phyloP scores from a whole-genome alignment of 2,329 filamentous ascomycete species.

The Aotearoamyces nothofagi region DNA sequence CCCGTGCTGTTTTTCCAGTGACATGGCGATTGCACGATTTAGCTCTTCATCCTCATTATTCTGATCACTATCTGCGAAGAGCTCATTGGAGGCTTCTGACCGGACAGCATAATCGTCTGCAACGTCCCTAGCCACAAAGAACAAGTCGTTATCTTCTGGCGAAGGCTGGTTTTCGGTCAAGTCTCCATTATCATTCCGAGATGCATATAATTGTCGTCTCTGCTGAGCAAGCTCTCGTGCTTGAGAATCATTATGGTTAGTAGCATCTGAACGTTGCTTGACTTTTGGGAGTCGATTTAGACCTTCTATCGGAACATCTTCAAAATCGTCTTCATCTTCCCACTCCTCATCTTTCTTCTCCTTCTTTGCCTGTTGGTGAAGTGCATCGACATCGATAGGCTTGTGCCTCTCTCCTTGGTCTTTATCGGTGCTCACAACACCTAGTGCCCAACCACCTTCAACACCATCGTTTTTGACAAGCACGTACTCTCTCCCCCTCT shows the following conservation, averaged over 20 bases:
- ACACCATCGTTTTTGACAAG: slow-evolving; percentile 90
- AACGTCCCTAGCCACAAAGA: slow-evolving; percentile 14
- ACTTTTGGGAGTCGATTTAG: slow-evolving; percentile 19
- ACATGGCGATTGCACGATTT: slow-evolving; percentile 70
- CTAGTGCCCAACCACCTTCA: slow-evolving; percentile 90
- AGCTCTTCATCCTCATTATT: slow-evolving; percentile 73
- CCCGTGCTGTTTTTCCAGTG: slow-evolving; percentile 50
- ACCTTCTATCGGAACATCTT: slow-evolving; percentile 21
- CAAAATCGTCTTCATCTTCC: slow-evolving; percentile 48
- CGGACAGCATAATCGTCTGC: slow-evolving; percentile 3
- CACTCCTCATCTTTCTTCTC: slow-evolving; percentile 44
- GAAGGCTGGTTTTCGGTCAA: slow-evolving; percentile 3
- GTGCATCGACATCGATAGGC: slow-evolving; percentile 79
- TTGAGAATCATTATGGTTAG: slow-evolving; percentile 13
- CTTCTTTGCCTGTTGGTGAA: slow-evolving; percentile 38
- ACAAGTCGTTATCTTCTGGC: slow-evolving; percentile 11
- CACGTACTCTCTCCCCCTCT: slow-evolving; percentile 87
- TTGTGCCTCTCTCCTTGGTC: slow-evolving; percentile 67
- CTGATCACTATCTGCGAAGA: slow-evolving; percentile 31
- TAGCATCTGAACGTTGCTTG: slow-evolving; percentile 6
- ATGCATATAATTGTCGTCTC: slow-evolving; percentile 9
- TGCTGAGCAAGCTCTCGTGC: slow-evolving; percentile 14
- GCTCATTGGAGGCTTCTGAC: slow-evolving; percentile 18
- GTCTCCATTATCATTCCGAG: slow-evolving; percentile 9
- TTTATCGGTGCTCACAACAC: slow-evolving; percentile 78